Percentiles rank a stretch among this genome's conserved stretches.
phyloP scores from a whole-genome alignment of 225 moss, liverwort and hornwort species.

The Lunularia cruciata region DNA sequence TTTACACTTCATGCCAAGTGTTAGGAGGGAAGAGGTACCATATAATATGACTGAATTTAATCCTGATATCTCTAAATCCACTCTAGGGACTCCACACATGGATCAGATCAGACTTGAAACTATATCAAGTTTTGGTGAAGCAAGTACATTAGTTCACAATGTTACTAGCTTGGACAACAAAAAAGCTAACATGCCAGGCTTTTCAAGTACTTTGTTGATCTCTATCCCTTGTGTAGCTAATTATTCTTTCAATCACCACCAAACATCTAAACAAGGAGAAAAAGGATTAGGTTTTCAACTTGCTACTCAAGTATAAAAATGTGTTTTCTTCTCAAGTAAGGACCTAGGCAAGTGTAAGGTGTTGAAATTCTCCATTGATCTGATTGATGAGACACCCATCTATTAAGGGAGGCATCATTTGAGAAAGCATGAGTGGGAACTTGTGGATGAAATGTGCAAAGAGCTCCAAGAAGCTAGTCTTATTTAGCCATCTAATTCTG shows the following conservation, averaged over 20 bases:
- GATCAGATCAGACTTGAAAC: background rate
- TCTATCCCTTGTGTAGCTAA: background rate
- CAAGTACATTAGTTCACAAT: too few species aligned
- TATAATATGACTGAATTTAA: background rate
- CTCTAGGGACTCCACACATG: too few species aligned
- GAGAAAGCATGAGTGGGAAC: too few species aligned
- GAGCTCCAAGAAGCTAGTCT: constrained; percentile 12
- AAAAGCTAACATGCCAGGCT: background rate
- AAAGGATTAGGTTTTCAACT: background rate
- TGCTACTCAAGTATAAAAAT: background rate
- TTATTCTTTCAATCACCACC: background rate
- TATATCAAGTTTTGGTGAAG: background rate
- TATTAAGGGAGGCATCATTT: background rate
- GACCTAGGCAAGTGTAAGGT: constrained; percentile 17
- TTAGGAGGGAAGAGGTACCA: background rate
- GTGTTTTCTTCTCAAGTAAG: constrained; percentile 20
- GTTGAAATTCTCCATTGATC: background rate
- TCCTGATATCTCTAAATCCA: background rate
- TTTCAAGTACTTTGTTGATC: background rate
- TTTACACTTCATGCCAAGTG: too few species aligned
- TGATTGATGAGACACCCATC: constrained; percentile 5
- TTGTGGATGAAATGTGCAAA: too few species aligned
- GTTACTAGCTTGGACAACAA: too few species aligned
- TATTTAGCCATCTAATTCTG: constrained; percentile 10
- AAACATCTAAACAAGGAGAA: background rate